phyloP scores from a whole-genome alignment of 306 rosid genomes.

The Crataegus laevigata region DNA sequence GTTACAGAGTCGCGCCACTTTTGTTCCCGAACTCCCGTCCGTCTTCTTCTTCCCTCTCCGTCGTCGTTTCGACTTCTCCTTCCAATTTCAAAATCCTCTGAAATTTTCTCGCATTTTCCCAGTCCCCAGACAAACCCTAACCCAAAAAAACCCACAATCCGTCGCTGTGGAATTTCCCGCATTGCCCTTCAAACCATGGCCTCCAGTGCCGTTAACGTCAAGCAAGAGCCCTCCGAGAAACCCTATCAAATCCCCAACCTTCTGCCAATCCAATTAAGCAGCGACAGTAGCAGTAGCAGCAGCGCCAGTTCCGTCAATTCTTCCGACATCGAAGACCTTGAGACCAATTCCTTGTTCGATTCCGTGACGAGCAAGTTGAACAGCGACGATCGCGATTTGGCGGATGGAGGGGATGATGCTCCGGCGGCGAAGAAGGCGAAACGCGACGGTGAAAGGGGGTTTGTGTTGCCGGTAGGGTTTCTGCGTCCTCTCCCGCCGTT shows the following conservation, averaged over 20 bases:
- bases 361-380: background rate
- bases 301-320: constrained; percentile 18
- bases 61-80: background rate
- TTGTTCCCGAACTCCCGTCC: background rate
- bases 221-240: constrained; percentile 1
- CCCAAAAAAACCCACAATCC: background rate
- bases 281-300: constrained; percentile 25
- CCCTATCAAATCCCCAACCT: background rate
- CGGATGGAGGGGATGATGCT: constrained; percentile 14
- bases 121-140: background rate
- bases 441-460: background rate
- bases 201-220: background rate
- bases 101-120: background rate
- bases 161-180: background rate
- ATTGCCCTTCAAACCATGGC: background rate
- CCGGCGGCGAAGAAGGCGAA: constrained; percentile 17
- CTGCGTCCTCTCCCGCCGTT: constrained; percentile 26
- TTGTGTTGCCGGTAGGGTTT: constrained; percentile 40
- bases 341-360: background rate
- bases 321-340: background rate
- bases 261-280: constrained; percentile 31
- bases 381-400: background rate
- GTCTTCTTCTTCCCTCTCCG: background rate
- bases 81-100: background rate
- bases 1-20: background rate